Evolutionary conservation across 192 early-diverging fungal genomes (phyloP), one percentile per base, ranked within the genome.

Genomic region (Dissophora globulifera): DNA sequence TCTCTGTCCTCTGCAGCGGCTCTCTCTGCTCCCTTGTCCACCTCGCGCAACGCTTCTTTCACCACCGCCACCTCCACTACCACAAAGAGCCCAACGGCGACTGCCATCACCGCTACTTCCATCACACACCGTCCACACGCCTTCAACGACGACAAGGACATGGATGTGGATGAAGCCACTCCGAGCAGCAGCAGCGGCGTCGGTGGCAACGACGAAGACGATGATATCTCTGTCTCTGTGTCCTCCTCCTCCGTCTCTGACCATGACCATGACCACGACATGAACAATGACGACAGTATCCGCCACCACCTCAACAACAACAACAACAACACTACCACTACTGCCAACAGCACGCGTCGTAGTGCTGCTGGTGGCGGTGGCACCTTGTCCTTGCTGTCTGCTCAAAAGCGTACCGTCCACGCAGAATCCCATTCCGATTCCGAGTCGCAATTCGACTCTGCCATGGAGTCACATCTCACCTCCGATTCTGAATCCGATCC

Each of bases 401-500:
- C 65, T n/a, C 65, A 45, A 12, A 67, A 67, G 38, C 53, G 65
- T 19, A 50, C 65, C 12, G 45, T 38, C 47, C 42, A 12, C 19
- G 45, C 33, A 17, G 65, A 57, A 2, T 67, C 65, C 20, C 65
- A 67, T 67, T 67, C 65, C 40, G 65, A 67, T 58, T 57, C 55
- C 16, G 65, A 67, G 38, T 67, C 65, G 35, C 65, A 67, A 58
- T 67, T 54, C n/a, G 53, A 67, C 30, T 67, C 65, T 2, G 47
- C 65, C 33, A 23, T 67, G 47, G 55, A 57, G n/a, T 67, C 65
- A 15, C 65, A 67, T 42, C 65, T 48, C 47, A 56, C 57, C 42
- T 67, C 65, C 25, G 65, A 67, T 49, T 67, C 65, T 6, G 65
- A 67, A 57, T 67, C 65, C 0, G 65, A 67, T 50, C 65, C 65